phyloP scores from a whole-genome alignment of 495 filamentous ascomycete genomes.

The Aspergillus panamensis region DNA sequence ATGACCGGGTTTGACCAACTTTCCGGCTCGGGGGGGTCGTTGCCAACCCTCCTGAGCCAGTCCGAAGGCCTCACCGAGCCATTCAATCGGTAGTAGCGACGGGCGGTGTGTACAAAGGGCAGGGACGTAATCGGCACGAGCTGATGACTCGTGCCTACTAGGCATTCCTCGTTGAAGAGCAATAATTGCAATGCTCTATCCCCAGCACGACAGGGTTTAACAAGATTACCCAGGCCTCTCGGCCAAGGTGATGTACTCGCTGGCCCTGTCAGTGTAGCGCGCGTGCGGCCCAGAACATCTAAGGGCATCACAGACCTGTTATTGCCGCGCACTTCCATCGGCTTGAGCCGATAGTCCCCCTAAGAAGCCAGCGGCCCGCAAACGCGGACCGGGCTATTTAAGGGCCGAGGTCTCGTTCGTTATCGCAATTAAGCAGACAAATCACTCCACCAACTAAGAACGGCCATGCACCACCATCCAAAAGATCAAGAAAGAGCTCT shows the following conservation, averaged over 20 bases:
- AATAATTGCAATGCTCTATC: slow-evolving; percentile 5
- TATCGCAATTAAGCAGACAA: slow-evolving; percentile 5
- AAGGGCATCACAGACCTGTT: slow-evolving; percentile 4
- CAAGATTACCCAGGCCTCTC: slow-evolving; percentile 4
- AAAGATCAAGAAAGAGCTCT: slow-evolving; percentile 5
- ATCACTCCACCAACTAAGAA: slow-evolving; percentile 4
- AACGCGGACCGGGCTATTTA: slow-evolving; percentile 4
- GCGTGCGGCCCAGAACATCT: slow-evolving; percentile 4
- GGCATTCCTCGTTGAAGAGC: slow-evolving; percentile 4
- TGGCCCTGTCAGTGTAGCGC: slow-evolving; percentile 4
- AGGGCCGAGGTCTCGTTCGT: slow-evolving; percentile 4
- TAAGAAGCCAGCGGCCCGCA: slow-evolving; percentile 4
- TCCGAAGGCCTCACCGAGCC: slow-evolving; percentile 70
- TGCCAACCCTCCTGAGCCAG: slow-evolving; percentile 61
- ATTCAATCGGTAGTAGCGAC: slow-evolving; percentile 75
- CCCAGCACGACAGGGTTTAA: slow-evolving; percentile 4
- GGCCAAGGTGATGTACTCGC: slow-evolving; percentile 4
- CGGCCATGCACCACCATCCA: slow-evolving; percentile 4
- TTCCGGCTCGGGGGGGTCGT: slow-evolving; percentile 62
- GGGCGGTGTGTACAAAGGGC: slow-evolving; percentile 56
- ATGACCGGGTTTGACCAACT: slow-evolving; percentile 70
- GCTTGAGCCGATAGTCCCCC: slow-evolving; percentile 4
- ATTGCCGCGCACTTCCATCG: slow-evolving; percentile 4
- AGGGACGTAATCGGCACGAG: slow-evolving; percentile 4
- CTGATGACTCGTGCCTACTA: slow-evolving; percentile 4